Evolutionary conservation across 495 filamentous ascomycete genomes (phyloP).

Genomic region (Penicillium mononematosum): DNA sequence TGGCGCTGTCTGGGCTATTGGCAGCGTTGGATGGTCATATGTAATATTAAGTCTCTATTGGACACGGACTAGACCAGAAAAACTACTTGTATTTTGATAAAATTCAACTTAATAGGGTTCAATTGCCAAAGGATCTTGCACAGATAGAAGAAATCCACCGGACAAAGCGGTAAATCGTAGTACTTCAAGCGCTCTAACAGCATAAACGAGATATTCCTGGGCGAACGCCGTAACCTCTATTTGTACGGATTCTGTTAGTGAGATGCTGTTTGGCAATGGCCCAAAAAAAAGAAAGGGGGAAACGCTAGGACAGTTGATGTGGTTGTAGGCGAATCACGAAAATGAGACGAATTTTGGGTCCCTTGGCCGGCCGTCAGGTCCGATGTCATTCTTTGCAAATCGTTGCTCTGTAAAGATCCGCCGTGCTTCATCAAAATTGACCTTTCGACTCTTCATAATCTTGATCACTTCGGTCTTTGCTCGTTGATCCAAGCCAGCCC

Average conservation of each 20-base stretch:
- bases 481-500: constrained; percentile 74
- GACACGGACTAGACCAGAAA: background rate
- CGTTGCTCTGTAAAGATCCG: constrained; percentile 77
- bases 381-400: constrained; percentile 85
- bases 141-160: constrained; percentile 4
- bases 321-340: constrained; percentile 49
- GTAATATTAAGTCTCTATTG: constrained; percentile 9
- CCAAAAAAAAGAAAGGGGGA: background rate
- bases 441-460: constrained; percentile 78
- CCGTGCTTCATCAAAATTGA: constrained; percentile 89
- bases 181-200: background rate
- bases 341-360: constrained; percentile 97
- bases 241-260: background rate
- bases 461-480: constrained; percentile 76
- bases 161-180: background rate
- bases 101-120: background rate
- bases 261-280: background rate
- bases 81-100: background rate
- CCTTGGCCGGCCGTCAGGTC: constrained; percentile 77
- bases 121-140: background rate
- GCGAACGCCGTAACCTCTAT: background rate
- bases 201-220: background rate
- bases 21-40: background rate
- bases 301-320: background rate
- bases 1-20: background rate